Percentiles rank a stretch among this genome's conserved stretches.
phyloP scores from a whole-genome alignment of 371 early-diverging fungal species.

The Rhizopus arrhizus region DNA sequence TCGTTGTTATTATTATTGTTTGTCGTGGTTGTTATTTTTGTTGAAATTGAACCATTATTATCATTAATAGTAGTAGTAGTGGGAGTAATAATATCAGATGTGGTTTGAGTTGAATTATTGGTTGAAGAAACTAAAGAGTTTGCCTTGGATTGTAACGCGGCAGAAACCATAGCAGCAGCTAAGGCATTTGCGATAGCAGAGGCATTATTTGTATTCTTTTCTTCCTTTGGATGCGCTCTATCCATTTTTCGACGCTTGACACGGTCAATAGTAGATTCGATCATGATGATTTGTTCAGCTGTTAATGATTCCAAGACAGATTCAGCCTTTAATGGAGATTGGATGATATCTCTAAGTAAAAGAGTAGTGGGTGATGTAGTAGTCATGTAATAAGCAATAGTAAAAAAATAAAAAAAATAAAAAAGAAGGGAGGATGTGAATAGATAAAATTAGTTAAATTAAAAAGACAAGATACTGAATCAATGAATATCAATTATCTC shows the following conservation, averaged over 20 bases:
- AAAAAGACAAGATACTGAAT: conserved; percentile 25
- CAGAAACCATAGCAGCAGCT: conserved; percentile 39
- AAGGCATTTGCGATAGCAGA: conserved; percentile 38
- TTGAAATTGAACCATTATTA: not conserved
- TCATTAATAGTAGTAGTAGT: conserved; percentile 9
- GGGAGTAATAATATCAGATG: conserved; percentile 9
- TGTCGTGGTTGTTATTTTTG: not conserved
- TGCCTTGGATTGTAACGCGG: conserved; percentile 20
- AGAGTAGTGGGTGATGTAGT: conserved; percentile 22
- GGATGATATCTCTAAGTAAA: conserved; percentile 42
- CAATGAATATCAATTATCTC: conserved; percentile 31
- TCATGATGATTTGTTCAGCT: conserved; percentile 44
- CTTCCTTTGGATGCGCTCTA: conserved; percentile 20
- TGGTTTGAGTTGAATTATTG: no score
- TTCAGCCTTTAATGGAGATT: conserved; percentile 45
- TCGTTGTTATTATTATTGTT: conserved; percentile 24
- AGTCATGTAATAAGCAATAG: not conserved
- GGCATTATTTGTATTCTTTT: conserved; percentile 4
- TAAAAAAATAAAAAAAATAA: conserved; percentile 9
- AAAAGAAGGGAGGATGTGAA: conserved; percentile 18
- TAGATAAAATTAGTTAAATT: conserved; percentile 6
- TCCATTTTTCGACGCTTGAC: conserved; percentile 47
- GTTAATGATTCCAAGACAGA: conserved; percentile 40
- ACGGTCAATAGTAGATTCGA: conserved; percentile 42
- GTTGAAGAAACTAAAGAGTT: no score